Conservation (phyloP, 352 stramenopile genomes). For the Pythium folliculosum region DNA sequence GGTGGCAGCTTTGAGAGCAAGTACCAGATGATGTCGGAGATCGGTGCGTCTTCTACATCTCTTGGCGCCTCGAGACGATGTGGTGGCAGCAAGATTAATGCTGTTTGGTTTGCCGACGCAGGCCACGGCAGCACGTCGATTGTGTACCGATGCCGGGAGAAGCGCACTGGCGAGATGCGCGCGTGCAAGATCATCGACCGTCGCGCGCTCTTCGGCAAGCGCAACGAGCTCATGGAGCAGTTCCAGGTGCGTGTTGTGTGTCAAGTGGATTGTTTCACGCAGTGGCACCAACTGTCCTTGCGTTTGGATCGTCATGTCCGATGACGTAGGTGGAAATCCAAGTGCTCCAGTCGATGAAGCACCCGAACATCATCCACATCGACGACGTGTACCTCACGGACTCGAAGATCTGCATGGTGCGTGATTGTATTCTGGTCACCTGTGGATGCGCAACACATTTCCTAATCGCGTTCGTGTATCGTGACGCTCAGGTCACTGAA, state of each 20-base stretch:
- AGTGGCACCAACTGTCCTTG: too few species aligned
- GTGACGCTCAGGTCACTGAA: conserved; percentile 74
- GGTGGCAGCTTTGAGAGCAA: conserved; percentile 75
- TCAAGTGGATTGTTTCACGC: too few species aligned
- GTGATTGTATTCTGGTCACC: too few species aligned
- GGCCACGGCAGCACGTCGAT: conserved; percentile 84
- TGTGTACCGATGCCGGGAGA: conserved; percentile 81
- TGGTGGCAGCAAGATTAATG: too few species aligned
- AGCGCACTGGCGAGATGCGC: conserved; percentile 47
- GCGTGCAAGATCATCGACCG: conserved; percentile 91
- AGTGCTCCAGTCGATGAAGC: conserved; percentile 86
- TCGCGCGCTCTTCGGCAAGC: conserved; percentile 62
- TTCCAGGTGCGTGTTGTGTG: conserved; percentile 86
- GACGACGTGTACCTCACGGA: conserved; percentile 86
- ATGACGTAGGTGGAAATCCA: conserved; percentile 89
- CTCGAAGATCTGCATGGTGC: conserved; percentile 86
- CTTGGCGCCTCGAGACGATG: too few species aligned
- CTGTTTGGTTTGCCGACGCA: too few species aligned
- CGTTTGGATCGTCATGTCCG: too few species aligned
- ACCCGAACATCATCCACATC: conserved; percentile 91
- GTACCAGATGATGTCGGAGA: conserved; percentile 83
- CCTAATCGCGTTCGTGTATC: neutral
- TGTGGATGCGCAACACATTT: too few species aligned
- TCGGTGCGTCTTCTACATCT: too few species aligned
- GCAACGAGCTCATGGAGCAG: conserved; percentile 84